Evolutionary conservation across 352 stramenopile genomes (phyloP).

Genomic region (Phytopythium cucurbitacearum): DNA sequence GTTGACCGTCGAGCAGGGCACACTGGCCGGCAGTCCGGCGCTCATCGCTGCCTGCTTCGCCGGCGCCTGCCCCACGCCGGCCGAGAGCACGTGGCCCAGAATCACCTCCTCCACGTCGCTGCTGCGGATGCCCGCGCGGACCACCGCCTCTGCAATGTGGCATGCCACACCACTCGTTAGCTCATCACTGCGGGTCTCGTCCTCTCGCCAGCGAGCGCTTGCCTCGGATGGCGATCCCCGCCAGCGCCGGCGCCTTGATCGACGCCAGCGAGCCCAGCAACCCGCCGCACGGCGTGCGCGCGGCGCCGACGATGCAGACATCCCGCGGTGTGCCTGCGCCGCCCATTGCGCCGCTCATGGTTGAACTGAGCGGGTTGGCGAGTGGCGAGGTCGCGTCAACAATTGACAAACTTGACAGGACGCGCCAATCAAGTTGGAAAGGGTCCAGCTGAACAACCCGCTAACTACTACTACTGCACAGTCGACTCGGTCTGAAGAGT

Average conservation of each 20-base stretch:
- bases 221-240: conserved; percentile 79
- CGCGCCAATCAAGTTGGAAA: too few relatives aligned
- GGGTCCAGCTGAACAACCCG: too few relatives aligned
- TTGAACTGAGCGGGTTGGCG: neutral
- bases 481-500: neutral
- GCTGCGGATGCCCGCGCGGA: conserved; percentile 37
- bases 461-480: too few relatives aligned
- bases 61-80: conserved; percentile 94
- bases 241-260: conserved; percentile 89
- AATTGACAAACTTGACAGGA: too few relatives aligned
- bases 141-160: conserved; percentile 25
- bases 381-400: conserved; percentile 8
- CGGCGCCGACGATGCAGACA: conserved; percentile 92
- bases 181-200: neutral
- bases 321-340: conserved; percentile 23
- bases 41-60: conserved; percentile 86
- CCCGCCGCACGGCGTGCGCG: conserved; percentile 92
- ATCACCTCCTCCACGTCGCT: conserved; percentile 91
- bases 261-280: conserved; percentile 87
- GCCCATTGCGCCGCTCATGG: conserved; percentile 8
- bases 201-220: neutral
- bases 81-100: conserved; percentile 93
- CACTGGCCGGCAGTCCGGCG: conserved; percentile 62
- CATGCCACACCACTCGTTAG: conserved; percentile 2
- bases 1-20: conserved; percentile 97